Conservation (phyloP, 2,329 filamentous ascomycete genomes). For the Cercospora citrullina region DNA sequence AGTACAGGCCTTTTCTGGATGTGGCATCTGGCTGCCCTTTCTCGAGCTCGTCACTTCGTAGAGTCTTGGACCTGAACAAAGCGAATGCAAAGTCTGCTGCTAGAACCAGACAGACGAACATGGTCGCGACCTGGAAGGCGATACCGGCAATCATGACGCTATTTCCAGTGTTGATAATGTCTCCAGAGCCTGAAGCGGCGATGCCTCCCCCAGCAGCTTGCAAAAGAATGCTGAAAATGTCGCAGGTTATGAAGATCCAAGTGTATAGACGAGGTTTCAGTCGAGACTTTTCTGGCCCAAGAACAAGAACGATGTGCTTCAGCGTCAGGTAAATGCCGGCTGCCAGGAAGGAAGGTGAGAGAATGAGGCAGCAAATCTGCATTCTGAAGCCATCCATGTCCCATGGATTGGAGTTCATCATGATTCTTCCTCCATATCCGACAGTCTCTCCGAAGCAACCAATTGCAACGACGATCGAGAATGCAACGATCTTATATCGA, state of each 20-base stretch:
- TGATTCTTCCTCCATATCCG: slow-evolving; percentile 47
- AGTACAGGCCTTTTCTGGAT: slow-evolving; percentile 4
- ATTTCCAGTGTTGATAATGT: slow-evolving; percentile 43
- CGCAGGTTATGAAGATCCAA: slow-evolving; percentile 54
- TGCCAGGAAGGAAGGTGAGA: slow-evolving; percentile 48
- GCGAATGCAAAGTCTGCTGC: slow-evolving; percentile 44
- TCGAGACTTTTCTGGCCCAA: slow-evolving; percentile 45
- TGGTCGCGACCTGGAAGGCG: slow-evolving; percentile 47
- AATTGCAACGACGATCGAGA: slow-evolving; percentile 43
- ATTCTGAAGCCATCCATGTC: slow-evolving; percentile 44
- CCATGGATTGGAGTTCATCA: slow-evolving; percentile 48
- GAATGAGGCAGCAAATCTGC: slow-evolving; percentile 47
- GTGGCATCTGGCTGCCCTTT: slow-evolving; percentile 15
- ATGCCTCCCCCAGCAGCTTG: slow-evolving; percentile 49
- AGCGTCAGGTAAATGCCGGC: slow-evolving; percentile 51
- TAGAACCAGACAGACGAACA: slow-evolving; percentile 46
- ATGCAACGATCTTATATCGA: slow-evolving; percentile 41
- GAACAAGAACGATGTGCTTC: slow-evolving; percentile 49
- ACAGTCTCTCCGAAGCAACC: slow-evolving; percentile 46
- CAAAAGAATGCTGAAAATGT: slow-evolving; percentile 48
- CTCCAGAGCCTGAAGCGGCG: slow-evolving; percentile 40
- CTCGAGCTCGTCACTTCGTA: slow-evolving; percentile 37
- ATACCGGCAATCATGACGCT: slow-evolving; percentile 51
- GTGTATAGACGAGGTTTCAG: slow-evolving; percentile 49
- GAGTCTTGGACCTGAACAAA: slow-evolving; percentile 14